phyloP scores from a whole-genome alignment of 2,329 filamentous ascomycete species.

The Whalleya microplaca region DNA sequence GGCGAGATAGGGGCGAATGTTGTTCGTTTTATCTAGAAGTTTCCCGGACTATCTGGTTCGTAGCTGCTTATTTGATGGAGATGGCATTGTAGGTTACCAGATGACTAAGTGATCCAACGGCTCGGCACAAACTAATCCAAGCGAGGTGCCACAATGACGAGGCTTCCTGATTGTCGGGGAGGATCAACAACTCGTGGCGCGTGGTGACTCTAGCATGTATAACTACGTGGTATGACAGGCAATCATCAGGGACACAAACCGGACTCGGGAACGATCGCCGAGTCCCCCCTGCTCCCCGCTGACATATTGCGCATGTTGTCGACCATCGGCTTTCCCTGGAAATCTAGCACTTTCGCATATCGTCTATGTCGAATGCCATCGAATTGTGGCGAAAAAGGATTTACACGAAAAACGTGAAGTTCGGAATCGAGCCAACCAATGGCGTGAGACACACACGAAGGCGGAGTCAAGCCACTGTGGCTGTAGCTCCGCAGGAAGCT shows the following conservation, averaged over 20 bases:
- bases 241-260: not conserved
- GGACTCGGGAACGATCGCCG: not conserved
- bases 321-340: not conserved
- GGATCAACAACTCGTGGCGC: no score
- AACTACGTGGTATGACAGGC: not conserved
- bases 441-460: not conserved
- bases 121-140: no score
- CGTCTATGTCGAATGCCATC: not conserved
- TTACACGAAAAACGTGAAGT: not conserved
- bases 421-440: not conserved
- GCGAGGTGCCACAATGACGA: no score
- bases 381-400: not conserved
- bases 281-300: not conserved
- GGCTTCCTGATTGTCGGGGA: no score
- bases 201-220: no score
- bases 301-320: not conserved
- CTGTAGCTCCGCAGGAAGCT: not conserved
- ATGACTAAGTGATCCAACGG: no score
- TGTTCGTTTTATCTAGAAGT: not conserved
- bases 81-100: no score
- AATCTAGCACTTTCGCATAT: not conserved
- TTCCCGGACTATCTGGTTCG: not conserved
- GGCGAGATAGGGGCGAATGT: not conserved
- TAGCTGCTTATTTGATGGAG: not conserved
- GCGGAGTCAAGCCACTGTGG: not conserved